These are phyloP conservation scores for Canavalia gladiata DNA, from an alignment of 306 rosid species.

Conservation along the genomic window DNA sequence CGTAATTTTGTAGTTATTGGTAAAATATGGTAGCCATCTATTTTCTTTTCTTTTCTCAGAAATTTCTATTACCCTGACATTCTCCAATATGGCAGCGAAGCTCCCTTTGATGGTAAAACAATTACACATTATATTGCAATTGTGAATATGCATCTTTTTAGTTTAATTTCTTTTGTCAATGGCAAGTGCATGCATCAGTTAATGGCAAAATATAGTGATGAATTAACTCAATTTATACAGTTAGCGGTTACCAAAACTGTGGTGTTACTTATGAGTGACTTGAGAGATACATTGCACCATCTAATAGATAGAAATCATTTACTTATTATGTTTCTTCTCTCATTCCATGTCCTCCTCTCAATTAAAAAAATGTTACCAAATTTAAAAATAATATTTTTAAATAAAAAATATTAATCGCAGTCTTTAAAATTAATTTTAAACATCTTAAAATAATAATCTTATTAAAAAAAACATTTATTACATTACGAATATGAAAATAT, in stretches of 20 bases:
- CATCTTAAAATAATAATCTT: too few species aligned
- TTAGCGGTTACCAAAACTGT: neutral
- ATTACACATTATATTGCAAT: slow-evolving; percentile 7
- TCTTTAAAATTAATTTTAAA: too few species aligned
- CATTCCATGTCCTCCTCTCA: neutral
- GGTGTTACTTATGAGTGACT: neutral
- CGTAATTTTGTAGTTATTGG: slow-evolving; percentile 36
- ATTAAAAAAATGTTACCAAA: neutral
- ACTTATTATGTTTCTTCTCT: neutral
- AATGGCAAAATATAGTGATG: slow-evolving; percentile 6
- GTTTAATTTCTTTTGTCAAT: neutral
- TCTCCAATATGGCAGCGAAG: neutral
- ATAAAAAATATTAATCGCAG: too few species aligned
- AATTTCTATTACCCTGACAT: neutral
- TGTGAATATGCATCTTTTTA: neutral
- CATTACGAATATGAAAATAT: too few species aligned
- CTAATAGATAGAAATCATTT: neutral
- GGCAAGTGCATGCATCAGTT: slow-evolving; percentile 40
- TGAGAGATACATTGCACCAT: slow-evolving; percentile 50
- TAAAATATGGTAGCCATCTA: slow-evolving; percentile 4
- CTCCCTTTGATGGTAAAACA: slow-evolving; percentile 22
- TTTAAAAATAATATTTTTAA: neutral
- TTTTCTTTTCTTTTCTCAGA: slow-evolving; percentile 36
- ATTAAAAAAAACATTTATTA: too few species aligned
- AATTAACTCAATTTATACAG: slow-evolving; percentile 7